A percentile compares a stretch with the other conserved stretches of the same genome.
phyloP scores from a whole-genome alignment of 2,329 filamentous ascomycete species.

The Colletotrichum costaricense region DNA sequence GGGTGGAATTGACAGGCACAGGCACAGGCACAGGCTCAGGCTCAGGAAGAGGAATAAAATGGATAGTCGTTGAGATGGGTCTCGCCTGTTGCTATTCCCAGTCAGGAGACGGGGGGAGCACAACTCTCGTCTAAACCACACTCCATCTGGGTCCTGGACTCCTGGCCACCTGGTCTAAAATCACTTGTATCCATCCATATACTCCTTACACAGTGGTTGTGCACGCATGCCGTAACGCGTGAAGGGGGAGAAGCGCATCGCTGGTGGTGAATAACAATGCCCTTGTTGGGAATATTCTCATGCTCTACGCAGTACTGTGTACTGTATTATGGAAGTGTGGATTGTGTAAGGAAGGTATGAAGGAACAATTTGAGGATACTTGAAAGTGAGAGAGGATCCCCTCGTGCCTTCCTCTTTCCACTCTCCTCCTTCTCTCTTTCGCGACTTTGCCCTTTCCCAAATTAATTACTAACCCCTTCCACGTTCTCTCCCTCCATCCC shows the following conservation, averaged over 20 bases:
- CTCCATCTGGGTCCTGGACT: not conserved
- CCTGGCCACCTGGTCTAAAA: not conserved
- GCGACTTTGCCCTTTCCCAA: slow-evolving; percentile 5
- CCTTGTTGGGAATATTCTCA: not conserved
- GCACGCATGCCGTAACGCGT: not conserved
- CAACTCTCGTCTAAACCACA: not conserved
- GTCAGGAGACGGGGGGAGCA: not conserved
- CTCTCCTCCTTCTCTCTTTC: slow-evolving; percentile 10
- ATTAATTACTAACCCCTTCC: slow-evolving; percentile 21
- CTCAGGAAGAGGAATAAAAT: not conserved
- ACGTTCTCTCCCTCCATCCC: slow-evolving; percentile 8
- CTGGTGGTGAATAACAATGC: not conserved
- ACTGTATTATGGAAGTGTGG: not conserved
- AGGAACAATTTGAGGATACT: not conserved
- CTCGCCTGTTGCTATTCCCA: not conserved
- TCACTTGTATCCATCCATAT: not conserved
- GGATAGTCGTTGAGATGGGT: not conserved
- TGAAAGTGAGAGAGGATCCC: slow-evolving; percentile 5
- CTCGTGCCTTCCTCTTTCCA: not conserved
- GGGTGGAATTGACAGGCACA: slow-evolving; percentile 10
- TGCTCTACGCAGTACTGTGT: not conserved
- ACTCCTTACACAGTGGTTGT: not conserved
- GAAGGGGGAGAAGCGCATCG: not conserved
- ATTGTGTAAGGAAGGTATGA: not conserved
- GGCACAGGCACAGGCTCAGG: not conserved